Evolutionary conservation across 2,329 filamentous ascomycete species (phyloP), one percentile per base, ranked within the genome.

Genomic region (Alternaria burnsii): DNA sequence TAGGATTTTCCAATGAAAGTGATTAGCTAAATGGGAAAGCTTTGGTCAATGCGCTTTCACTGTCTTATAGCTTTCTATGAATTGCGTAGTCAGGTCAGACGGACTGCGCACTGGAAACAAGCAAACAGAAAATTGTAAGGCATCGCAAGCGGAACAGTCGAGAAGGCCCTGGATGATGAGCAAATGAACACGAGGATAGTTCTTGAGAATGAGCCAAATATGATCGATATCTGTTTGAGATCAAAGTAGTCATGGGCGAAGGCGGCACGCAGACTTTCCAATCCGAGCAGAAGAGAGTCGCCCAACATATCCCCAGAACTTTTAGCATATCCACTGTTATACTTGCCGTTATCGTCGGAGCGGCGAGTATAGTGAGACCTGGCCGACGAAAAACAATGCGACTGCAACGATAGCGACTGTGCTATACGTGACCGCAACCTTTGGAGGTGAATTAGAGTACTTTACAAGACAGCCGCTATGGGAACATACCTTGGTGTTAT

Each of bases 401-500:
- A 71, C 59, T 10, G 67, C 60, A 2, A 59, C 5, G 4, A 59
- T 16, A 16, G 66, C 66, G 11, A 71, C 55, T 22, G 62, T 30
- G 7, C 63, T 66, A 30, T 61, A 71, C 6, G 61, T 63, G 5
- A 67, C 28, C 12, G 70, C 70, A 28, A 72, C 65, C 69, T 71
- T 32, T 7, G 6, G n/a, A n/a, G 20, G 14, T 12, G 5, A 5
- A n/a, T 59, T 26, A 59, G 43, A 18, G 10, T 10, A 22, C 8
- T n/a, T 11, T 28, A 12, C 14, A 14, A 14, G 12, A 36, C 26
- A 18, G 4, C 44, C 11, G 6, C 22, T 20, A 16, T 14, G 26
- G 11, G 16, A 47, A 20, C 58, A 5, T 24, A 74, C 74, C 66
- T 76, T 78, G 1, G 69, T 68, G 47, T 77, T 73, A 26, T 65